Evolutionary conservation across 805 yeast genomes (phyloP).

Genomic region (Metschnikowia koreensis): DNA sequence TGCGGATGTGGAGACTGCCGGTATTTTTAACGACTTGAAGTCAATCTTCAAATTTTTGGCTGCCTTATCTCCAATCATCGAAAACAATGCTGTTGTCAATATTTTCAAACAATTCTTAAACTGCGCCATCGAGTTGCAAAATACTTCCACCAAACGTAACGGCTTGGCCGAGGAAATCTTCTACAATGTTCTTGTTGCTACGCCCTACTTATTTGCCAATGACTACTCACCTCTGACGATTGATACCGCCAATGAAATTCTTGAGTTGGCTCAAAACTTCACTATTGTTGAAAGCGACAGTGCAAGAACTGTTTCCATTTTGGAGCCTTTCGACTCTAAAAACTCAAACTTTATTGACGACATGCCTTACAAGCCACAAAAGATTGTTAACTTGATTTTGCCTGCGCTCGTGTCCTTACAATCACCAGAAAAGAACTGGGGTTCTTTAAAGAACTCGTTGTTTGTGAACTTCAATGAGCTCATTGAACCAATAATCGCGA

Average conservation of each 20-base stretch:
- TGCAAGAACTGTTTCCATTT: conserved; percentile 17
- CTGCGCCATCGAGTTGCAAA: conserved; percentile 57
- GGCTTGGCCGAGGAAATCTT: conserved; percentile 68
- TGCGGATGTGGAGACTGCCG: conserved; percentile 36
- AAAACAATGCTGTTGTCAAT: conserved; percentile 36
- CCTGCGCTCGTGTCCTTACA: conserved; percentile 45
- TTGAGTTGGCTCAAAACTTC: conserved; percentile 46
- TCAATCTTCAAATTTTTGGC: conserved; percentile 69
- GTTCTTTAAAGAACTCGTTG: conserved; percentile 25
- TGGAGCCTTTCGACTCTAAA: conserved; percentile 40
- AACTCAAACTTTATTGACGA: conserved; percentile 25
- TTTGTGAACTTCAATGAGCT: conserved; percentile 34
- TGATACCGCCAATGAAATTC: conserved; percentile 43
- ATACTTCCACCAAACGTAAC: conserved; percentile 35
- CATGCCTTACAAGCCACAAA: conserved; percentile 52
- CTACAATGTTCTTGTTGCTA: conserved; percentile 56
- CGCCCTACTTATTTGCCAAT: conserved; percentile 62
- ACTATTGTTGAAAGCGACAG: conserved; percentile 24
- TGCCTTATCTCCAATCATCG: conserved; percentile 61
- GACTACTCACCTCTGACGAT: conserved; percentile 29
- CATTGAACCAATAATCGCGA: conserved; percentile 33
- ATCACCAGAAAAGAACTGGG: conserved; percentile 41
- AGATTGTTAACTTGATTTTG: conserved; percentile 47
- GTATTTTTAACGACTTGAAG: conserved; percentile 70
- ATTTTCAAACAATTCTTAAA: conserved; percentile 54